Evolutionary conservation across 306 rosid genomes (phyloP).

Genomic region (Fragaria ananassa): DNA sequence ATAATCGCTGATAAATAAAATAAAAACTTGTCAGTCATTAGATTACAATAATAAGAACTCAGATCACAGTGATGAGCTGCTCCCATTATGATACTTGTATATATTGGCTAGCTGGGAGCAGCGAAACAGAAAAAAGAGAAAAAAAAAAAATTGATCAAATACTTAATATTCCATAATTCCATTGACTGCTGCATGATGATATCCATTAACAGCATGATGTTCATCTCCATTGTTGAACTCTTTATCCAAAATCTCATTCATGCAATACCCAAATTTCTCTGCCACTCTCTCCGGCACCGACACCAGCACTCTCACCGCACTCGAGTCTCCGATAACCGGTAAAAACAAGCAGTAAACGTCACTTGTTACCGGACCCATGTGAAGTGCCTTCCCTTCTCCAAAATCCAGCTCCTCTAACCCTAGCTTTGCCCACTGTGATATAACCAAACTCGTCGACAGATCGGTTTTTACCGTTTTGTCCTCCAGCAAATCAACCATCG

Average conservation of each 20-base stretch:
- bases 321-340: slow-evolving; percentile 50
- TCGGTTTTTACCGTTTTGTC: slow-evolving; percentile 56
- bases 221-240: slow-evolving; percentile 19
- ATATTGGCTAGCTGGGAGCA: not conserved
- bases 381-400: slow-evolving; percentile 67
- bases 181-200: slow-evolving; percentile 22
- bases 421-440: slow-evolving; percentile 81
- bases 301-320: slow-evolving; percentile 59
- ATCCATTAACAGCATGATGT: slow-evolving; percentile 11
- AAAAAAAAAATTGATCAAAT: not conserved
- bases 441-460: slow-evolving; percentile 57
- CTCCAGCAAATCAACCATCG: slow-evolving; percentile 66
- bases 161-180: slow-evolving; percentile 16
- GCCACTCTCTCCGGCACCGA: slow-evolving; percentile 63
- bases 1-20: not conserved
- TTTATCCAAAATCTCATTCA: slow-evolving; percentile 33
- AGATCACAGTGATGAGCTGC: not conserved
- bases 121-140: not conserved
- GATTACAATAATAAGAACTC: not conserved
- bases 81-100: not conserved
- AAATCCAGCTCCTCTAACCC: slow-evolving; percentile 82
- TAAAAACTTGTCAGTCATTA: not conserved
- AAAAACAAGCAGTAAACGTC: slow-evolving; percentile 80
- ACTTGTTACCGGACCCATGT: slow-evolving; percentile 72
- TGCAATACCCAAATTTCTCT: slow-evolving; percentile 44